phyloP scores from a whole-genome alignment of 2,329 filamentous ascomycete species.

The Fusarium udum region DNA sequence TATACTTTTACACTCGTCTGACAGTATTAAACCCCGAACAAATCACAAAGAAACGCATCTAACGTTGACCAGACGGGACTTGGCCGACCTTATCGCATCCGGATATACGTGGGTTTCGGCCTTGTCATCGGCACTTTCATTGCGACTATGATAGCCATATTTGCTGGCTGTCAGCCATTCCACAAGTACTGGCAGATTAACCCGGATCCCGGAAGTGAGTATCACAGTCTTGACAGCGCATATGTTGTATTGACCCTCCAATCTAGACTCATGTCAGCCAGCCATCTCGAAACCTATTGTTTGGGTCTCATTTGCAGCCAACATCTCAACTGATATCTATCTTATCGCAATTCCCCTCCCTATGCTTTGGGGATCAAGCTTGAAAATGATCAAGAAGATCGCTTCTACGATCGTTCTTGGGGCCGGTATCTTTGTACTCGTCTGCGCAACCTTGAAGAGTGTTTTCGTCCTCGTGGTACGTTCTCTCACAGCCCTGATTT shows the following conservation, averaged over 20 bases:
- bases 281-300: slow-evolving; percentile 60
- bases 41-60: not conserved
- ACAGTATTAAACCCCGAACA: slow-evolving; percentile 44
- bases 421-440: slow-evolving; percentile 52
- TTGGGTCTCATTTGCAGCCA: slow-evolving; percentile 60
- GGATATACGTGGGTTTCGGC: slow-evolving; percentile 60
- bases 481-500: accelerated
- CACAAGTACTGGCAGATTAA: slow-evolving; percentile 66
- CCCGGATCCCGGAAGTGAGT: slow-evolving; percentile 64
- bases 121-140: slow-evolving; percentile 60
- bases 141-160: slow-evolving; percentile 58
- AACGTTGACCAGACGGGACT: slow-evolving; percentile 46
- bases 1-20: slow-evolving; percentile 64
- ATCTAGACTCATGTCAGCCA: slow-evolving; percentile 55
- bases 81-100: slow-evolving; percentile 51
- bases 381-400: slow-evolving; percentile 50
- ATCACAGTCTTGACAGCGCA: not conserved
- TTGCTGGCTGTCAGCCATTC: slow-evolving; percentile 62
- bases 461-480: slow-evolving; percentile 50
- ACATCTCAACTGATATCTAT: slow-evolving; percentile 65
- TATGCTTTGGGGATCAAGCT: slow-evolving; percentile 52
- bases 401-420: slow-evolving; percentile 51
- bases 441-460: slow-evolving; percentile 50
- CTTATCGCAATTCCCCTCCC: slow-evolving; percentile 66
- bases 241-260: not conserved